phyloP scores from a whole-genome alignment of 176 grass and related monocot species.

The Ananas comosus region DNA sequence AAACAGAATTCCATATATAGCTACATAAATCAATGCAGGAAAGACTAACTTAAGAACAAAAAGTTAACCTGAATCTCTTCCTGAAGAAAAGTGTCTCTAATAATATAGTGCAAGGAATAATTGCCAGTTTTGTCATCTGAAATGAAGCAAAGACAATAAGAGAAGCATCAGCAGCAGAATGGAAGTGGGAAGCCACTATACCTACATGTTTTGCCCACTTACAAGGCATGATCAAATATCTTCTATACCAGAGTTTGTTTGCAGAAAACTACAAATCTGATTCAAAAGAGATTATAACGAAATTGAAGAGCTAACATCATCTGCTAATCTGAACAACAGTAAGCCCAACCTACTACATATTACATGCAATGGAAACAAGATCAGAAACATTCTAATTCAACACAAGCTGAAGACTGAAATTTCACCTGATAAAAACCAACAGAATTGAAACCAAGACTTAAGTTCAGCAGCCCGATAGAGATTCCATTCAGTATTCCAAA shows the following conservation, averaged over 20 bases:
- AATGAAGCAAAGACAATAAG: background rate
- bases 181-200: background rate
- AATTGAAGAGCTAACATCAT: too few relatives aligned
- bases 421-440: conserved; percentile 14
- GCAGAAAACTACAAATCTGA: too few relatives aligned
- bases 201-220: background rate
- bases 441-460: conserved; percentile 13
- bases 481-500: conserved; percentile 15
- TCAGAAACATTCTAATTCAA: background rate
- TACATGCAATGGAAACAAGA: background rate
- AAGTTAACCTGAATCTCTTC: conserved; percentile 6
- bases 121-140: conserved; percentile 13
- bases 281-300: too few relatives aligned
- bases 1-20: too few relatives aligned
- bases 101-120: conserved; percentile 15
- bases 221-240: too few relatives aligned
- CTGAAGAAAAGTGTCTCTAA: conserved; percentile 12
- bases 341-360: background rate
- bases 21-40: too few relatives aligned
- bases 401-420: background rate
- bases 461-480: conserved; percentile 7
- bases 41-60: too few relatives aligned
- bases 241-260: too few relatives aligned
- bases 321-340: too few relatives aligned
- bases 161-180: background rate